A percentile compares a stretch with the other conserved stretches of the same genome.
Evolutionary conservation across 2,329 filamentous ascomycete species (phyloP).

Genomic region (Aspergillus novoparasiticus): DNA sequence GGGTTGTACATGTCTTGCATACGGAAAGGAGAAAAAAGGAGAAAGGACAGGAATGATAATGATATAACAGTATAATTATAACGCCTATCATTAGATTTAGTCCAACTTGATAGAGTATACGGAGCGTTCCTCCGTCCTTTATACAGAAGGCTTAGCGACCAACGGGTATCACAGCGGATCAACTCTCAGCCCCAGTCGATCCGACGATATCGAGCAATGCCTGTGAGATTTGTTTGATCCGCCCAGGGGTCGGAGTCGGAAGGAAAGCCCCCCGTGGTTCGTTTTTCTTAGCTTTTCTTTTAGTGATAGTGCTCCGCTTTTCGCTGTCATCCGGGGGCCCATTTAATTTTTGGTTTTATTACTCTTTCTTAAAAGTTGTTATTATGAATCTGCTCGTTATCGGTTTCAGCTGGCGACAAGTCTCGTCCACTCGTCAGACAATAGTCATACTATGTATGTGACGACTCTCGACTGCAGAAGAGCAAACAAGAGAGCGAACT

Average conservation of each 20-base stretch:
- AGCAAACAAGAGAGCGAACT: not conserved
- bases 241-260: conserved; percentile 33
- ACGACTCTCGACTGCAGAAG: not conserved
- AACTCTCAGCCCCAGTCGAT: conserved; percentile 23
- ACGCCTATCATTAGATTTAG: not conserved
- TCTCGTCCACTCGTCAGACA: not conserved
- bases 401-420: conserved; percentile 3
- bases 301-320: conserved; percentile 10
- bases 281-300: conserved; percentile 7
- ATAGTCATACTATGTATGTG: not conserved
- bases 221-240: conserved; percentile 30
- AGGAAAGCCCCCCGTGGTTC: conserved; percentile 22
- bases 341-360: not conserved
- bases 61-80: not conserved
- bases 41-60: not conserved
- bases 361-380: not conserved
- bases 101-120: conserved; percentile 2
- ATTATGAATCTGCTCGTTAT: not conserved
- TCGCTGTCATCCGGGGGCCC: conserved; percentile 5
- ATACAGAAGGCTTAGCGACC: not conserved
- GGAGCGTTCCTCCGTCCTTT: conserved; percentile 10
- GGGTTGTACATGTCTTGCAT: conserved; percentile 3
- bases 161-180: conserved; percentile 2
- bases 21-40: not conserved
- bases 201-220: conserved; percentile 18